A percentile compares a stretch with the other conserved stretches of the same genome.
phyloP scores from a whole-genome alignment of 1,284 basidiomycete species.

The Ceratobasidium papillatum region DNA sequence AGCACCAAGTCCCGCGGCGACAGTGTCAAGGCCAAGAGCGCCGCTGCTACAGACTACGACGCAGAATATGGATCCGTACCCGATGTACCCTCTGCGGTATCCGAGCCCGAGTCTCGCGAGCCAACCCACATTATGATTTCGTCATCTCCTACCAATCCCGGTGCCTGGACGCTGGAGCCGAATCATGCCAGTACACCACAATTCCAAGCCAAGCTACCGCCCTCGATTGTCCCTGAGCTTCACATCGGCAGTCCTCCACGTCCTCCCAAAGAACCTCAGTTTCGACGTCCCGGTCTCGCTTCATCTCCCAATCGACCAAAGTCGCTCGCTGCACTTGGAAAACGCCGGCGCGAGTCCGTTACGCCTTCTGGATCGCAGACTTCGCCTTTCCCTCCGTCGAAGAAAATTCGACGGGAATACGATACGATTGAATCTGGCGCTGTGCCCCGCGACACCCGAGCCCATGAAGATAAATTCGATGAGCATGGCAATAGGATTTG shows the following conservation, averaged over 20 bases:
- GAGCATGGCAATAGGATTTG: not conserved
- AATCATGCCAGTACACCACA: conserved; percentile 20
- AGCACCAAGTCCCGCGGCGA: not conserved
- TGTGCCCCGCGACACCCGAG: not conserved
- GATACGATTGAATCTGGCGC: conserved; percentile 19
- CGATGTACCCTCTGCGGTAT: not conserved
- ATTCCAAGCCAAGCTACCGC: not conserved
- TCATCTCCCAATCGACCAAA: not conserved
- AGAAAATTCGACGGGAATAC: conserved; percentile 30
- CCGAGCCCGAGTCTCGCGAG: not conserved
- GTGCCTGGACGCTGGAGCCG: not conserved
- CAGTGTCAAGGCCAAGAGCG: not conserved
- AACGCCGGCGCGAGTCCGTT: conserved; percentile 18
- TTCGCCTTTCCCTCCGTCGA: not conserved
- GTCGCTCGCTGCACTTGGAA: not conserved
- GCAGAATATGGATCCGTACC: conserved; percentile 30
- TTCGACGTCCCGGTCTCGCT: not conserved
- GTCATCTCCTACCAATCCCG: not conserved
- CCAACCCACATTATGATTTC: not conserved
- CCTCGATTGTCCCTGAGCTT: not conserved
- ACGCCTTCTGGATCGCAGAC: not conserved
- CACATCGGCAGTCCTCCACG: not conserved
- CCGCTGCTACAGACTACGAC: conserved; percentile 14
- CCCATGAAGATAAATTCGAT: not conserved
- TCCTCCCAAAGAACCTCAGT: not conserved